Percentiles rank a stretch among this genome's conserved stretches.
Evolutionary conservation across 441 rosid genomes (phyloP).

Genomic region (Lepidium campestre): DNA sequence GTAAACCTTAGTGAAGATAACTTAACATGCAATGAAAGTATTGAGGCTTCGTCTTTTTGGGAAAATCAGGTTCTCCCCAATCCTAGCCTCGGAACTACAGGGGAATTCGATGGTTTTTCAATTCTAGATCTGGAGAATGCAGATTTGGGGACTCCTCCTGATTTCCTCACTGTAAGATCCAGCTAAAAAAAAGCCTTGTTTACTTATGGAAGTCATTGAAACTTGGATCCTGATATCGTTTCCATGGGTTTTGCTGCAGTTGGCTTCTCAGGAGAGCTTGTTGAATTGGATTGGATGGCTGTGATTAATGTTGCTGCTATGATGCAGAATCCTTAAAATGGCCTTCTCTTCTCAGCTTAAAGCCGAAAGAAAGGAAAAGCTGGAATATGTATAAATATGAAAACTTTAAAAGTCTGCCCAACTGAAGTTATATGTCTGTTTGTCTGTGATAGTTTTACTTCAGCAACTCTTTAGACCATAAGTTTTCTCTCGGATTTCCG

Average conservation of each 20-base stretch:
- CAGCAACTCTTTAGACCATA: background rate
- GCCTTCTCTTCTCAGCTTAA: background rate
- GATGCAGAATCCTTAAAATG: background rate
- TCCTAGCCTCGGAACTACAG: conserved; percentile 8
- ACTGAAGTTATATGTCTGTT: conserved; percentile 13
- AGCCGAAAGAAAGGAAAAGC: background rate
- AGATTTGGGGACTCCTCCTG: conserved; percentile 75
- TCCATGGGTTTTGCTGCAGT: conserved; percentile 37
- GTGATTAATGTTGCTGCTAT: conserved; percentile 24
- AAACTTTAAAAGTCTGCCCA: background rate
- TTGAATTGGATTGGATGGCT: conserved; percentile 55
- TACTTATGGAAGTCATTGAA: background rate
- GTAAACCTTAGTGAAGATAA: conserved; percentile 36
- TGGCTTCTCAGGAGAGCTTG: conserved; percentile 73
- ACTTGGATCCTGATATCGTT: background rate
- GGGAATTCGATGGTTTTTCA: conserved; percentile 29
- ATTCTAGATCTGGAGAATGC: conserved; percentile 56
- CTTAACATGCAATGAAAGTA: conserved; percentile 50
- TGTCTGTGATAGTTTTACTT: conserved; percentile 19
- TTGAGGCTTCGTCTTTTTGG: conserved; percentile 30
- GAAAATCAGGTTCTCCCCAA: conserved; percentile 21
- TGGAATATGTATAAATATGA: conserved; percentile 13
- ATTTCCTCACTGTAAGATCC: conserved; percentile 58
- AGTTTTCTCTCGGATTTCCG: conserved; percentile 12
- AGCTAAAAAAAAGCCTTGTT: background rate